Conservation (phyloP, 2,329 filamentous ascomycete genomes). For the Boeremia exigua region DNA sequence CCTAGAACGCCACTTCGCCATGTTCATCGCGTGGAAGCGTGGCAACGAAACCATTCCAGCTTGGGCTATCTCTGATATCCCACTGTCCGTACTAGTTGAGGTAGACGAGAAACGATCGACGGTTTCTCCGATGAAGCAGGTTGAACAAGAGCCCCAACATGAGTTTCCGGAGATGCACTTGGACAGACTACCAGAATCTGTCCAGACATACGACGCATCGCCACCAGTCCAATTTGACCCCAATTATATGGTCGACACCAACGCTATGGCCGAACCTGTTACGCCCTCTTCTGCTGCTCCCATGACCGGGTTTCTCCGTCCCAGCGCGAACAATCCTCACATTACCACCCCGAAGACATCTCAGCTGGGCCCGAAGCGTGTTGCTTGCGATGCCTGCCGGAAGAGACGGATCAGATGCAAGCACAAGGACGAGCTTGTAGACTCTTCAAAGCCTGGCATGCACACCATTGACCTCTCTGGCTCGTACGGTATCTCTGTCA, state of each 20-base stretch:
- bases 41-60: constrained; percentile 67
- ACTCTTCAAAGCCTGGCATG: constrained; percentile 39
- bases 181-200: constrained; percentile 50
- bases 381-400: constrained; percentile 68
- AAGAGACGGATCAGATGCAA: constrained; percentile 68
- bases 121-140: constrained; percentile 60
- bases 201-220: constrained; percentile 32
- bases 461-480: constrained; percentile 41
- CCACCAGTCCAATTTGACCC: constrained; percentile 11
- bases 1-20: constrained; percentile 64
- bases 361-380: constrained; percentile 64
- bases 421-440: constrained; percentile 63
- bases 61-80: constrained; percentile 66
- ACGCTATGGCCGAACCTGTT: constrained; percentile 12
- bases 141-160: constrained; percentile 60
- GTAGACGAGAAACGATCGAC: constrained; percentile 60
- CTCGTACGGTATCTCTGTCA: constrained; percentile 42
- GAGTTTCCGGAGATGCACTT: constrained; percentile 53
- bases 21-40: constrained; percentile 72
- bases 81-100: constrained; percentile 52
- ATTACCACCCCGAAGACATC: constrained; percentile 62
- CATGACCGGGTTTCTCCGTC: constrained; percentile 45
- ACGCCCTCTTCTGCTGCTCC: constrained; percentile 38
- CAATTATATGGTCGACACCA: neutral
- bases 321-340: constrained; percentile 45